Percentiles rank a stretch among this genome's conserved stretches.
Evolutionary conservation across 768 basidiomycete genomes (phyloP).

Genomic region (Trametes gibbosa): DNA sequence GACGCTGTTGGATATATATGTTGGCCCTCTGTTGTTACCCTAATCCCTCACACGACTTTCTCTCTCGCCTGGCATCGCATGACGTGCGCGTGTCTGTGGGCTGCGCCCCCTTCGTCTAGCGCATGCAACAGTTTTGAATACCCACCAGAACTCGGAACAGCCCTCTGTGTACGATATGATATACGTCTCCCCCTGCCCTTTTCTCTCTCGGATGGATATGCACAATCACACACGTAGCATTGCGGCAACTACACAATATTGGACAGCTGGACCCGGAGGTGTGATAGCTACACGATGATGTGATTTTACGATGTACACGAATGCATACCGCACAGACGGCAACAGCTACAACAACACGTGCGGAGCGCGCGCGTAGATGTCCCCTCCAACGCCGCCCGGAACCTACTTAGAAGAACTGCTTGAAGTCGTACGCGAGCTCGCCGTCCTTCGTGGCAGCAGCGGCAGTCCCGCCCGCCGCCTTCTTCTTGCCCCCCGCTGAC

Average conservation of each 20-base stretch:
- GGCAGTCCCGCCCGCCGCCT: no score
- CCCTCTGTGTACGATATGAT: not conserved
- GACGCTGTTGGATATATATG: constrained; percentile 4
- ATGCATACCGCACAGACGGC: not conserved
- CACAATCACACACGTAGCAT: not conserved
- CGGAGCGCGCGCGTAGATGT: no score
- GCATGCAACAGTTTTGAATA: not conserved
- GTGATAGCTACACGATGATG: not conserved
- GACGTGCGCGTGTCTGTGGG: not conserved
- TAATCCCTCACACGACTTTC: not conserved
- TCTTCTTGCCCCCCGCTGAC: constrained; percentile 31
- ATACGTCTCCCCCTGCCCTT: not conserved
- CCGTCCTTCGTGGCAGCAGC: constrained; percentile 19
- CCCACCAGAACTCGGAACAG: not conserved
- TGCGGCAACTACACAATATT: not conserved
- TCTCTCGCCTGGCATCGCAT: not conserved
- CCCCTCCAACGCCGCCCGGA: no score
- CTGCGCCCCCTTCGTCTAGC: not conserved
- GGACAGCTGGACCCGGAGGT: constrained; percentile 4
- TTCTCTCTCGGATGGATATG: not conserved
- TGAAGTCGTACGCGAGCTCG: constrained; percentile 55
- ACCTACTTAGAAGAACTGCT: constrained; percentile 45
- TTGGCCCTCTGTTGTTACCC: constrained; percentile 1
- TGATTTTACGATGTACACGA: not conserved
- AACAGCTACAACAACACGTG: not conserved